These are phyloP conservation scores for Gaertneriomyces semiglobifer DNA, from an alignment of 192 early-diverging fungal species.

Conservation along the genomic window DNA sequence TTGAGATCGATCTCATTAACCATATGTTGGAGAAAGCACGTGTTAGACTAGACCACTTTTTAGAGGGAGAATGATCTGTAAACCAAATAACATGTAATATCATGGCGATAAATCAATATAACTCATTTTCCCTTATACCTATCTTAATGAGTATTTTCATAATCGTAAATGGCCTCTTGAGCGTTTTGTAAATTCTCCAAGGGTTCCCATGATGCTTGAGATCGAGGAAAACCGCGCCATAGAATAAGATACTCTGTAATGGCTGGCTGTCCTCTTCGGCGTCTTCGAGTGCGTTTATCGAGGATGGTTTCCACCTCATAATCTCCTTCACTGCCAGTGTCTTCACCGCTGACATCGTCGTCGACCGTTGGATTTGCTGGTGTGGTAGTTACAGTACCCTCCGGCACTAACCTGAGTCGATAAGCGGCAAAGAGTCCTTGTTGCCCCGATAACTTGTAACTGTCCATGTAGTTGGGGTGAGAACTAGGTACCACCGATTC, in stretches of 20 bases:
- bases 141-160: constrained; percentile 3
- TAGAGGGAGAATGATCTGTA: no score
- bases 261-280: background rate
- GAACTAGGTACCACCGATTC: background rate
- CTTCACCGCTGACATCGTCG: background rate
- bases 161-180: background rate
- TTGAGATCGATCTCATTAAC: no score
- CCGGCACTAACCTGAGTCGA: background rate
- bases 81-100: no score
- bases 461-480: background rate
- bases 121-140: no score
- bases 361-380: no score
- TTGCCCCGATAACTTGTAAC: constrained; percentile 1
- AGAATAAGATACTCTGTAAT: background rate
- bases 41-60: no score
- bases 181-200: background rate
- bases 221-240: background rate
- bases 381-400: background rate
- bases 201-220: constrained; percentile 2
- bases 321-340: background rate
- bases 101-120: no score
- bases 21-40: no score
- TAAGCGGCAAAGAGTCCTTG: constrained; percentile 5
- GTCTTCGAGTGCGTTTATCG: constrained; percentile 1
- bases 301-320: constrained; percentile 8